phyloP scores from a whole-genome alignment of 305 asterid genomes.

The Fraxinus nigra region DNA sequence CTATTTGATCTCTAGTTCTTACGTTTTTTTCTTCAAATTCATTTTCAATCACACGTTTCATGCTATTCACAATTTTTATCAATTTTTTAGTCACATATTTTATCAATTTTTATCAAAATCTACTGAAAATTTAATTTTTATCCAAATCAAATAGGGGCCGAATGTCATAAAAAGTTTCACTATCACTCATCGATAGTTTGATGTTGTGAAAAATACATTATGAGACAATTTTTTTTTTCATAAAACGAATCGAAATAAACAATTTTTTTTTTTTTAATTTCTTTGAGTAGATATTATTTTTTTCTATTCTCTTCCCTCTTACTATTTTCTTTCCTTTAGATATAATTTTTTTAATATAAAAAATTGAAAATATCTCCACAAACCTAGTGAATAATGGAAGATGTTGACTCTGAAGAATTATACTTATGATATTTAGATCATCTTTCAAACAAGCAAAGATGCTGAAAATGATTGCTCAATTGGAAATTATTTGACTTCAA shows the following conservation, averaged over 20 bases:
- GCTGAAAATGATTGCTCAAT: slow-evolving; percentile 21
- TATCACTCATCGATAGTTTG: not conserved
- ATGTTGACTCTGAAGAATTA: slow-evolving; percentile 14
- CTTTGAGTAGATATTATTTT: not conserved
- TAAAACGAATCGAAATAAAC: not conserved
- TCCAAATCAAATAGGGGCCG: not conserved
- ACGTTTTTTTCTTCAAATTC: too few species aligned
- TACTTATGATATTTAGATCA: not conserved
- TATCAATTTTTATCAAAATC: too few species aligned
- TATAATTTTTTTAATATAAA: not conserved
- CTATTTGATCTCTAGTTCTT: not conserved
- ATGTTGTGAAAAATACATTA: not conserved
- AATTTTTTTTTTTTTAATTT: too few species aligned
- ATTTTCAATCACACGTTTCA: not conserved
- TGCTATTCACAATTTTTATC: not conserved
- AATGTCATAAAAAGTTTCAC: not conserved
- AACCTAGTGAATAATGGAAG: not conserved
- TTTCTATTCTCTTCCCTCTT: not conserved
- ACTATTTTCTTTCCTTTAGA: not conserved
- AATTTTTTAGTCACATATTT: too few species aligned
- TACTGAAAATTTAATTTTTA: too few species aligned
- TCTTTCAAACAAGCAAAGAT: slow-evolving; percentile 18
- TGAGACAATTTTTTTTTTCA: not conserved
- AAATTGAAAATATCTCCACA: not conserved
- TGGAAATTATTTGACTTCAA: slow-evolving; percentile 30